A percentile compares a stretch with the other conserved stretches of the same genome.
Conservation (phyloP, 164 flowering plant species). For the Cinnamomum chago region DNA sequence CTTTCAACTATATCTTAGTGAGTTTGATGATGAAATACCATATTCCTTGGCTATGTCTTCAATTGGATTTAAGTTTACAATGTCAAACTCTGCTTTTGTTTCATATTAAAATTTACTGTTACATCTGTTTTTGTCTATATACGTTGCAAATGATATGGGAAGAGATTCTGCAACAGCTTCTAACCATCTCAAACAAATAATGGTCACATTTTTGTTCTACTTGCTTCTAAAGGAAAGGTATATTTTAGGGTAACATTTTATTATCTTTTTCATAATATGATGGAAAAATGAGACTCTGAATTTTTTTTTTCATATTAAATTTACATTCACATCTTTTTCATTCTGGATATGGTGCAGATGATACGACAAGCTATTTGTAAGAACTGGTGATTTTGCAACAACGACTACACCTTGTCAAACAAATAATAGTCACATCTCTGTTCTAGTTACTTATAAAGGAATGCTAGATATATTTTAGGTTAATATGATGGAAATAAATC, state of each 20-base stretch:
- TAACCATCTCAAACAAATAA: no score
- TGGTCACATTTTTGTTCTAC: no score
- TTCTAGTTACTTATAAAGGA: background rate
- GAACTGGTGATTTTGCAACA: background rate
- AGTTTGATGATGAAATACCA: background rate
- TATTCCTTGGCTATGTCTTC: constrained; percentile 4
- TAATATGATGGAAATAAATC: no score
- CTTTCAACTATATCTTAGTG: constrained; percentile 3
- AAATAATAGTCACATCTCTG: background rate
- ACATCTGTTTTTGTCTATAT: background rate
- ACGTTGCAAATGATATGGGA: no score
- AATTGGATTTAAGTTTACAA: no score
- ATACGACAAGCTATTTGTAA: background rate
- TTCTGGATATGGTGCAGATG: background rate
- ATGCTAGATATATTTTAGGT: background rate
- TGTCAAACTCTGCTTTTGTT: background rate
- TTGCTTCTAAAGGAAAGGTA: no score
- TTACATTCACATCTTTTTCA: background rate
- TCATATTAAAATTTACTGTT: no score
- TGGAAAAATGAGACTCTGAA: background rate
- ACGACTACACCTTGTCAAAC: background rate
- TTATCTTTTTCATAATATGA: no score
- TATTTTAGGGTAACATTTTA: no score
- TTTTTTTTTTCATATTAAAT: no score
- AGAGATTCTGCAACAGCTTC: no score